These are phyloP conservation scores for Komagataella populi DNA, from an alignment of 805 yeast genomes.

Conservation along the genomic window DNA sequence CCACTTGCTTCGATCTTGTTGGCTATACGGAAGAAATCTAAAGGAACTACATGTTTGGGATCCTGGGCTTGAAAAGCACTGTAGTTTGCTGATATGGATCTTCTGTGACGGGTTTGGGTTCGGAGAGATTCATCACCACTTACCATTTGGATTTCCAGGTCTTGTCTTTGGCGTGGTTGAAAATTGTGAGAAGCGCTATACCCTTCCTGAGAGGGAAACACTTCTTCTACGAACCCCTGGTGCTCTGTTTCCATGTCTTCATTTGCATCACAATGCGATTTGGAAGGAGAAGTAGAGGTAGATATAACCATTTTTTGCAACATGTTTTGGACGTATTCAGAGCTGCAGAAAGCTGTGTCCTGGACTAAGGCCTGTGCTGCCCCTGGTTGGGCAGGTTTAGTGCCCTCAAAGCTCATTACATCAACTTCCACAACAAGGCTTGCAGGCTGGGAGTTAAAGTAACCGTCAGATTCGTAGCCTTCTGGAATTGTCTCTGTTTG, in stretches of 20 bases:
- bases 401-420: background rate
- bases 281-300: background rate
- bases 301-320: background rate
- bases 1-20: background rate
- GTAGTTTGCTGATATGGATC: background rate
- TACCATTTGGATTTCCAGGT: background rate
- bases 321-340: background rate
- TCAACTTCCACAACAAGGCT: background rate
- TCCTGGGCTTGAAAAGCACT: background rate
- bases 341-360: background rate
- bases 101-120: background rate
- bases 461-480: background rate
- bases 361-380: background rate
- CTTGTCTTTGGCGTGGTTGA: background rate
- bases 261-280: background rate
- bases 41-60: background rate
- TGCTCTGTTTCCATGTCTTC: background rate
- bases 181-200: background rate
- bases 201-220: background rate
- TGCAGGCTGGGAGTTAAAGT: background rate
- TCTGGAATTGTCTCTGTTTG: background rate
- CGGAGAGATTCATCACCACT: background rate
- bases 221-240: background rate
- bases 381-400: background rate
- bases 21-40: background rate